Base-by-base conservation (phyloP, 2,329 filamentous ascomycete species). In the Colletotrichum australisinense region DNA sequence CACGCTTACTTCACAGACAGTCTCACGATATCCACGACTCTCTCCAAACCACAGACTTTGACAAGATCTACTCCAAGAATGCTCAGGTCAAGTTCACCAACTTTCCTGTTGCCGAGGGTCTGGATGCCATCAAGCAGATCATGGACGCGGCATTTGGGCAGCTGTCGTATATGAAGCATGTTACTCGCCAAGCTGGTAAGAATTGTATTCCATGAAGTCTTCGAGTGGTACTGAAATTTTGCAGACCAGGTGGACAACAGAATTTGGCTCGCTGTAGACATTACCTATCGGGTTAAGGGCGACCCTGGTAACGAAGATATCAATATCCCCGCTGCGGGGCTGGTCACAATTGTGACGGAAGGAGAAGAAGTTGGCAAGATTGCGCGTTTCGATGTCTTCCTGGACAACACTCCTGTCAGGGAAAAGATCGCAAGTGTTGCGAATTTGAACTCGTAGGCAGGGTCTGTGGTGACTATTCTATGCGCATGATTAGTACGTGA, bases 141-240 rank as follows among this genome's bases (percentile, higher is more conserved):
- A 57, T 72, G 3, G 12, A 49, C 1, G 32, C 46, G 9, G 26
- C 26, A 2, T 68, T 57, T n/a, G 30, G 19, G 4, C 24, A n/a
- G 8, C 49, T 72, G n/a, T 16, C 56, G 1, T 56, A 57, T 22
- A 72, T 72, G 69, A 72, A 72, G 35, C 69, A 72, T 14, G 22
- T 67, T 6, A 57, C 46, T 3, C 42, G n/a, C 12, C 19, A 16
- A 2, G 64, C 56, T 7, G 63, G 68, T 70, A 24, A 19, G 0
- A 12, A 35, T 35, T 0, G 49, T 12, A n/a, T 0, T 5, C 1
- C 6, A 53, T n/a, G 1, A n/a, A 4, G 11, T 0, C 14, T 1
- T 7, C 19, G 4, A 22, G 49, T 53, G 1, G n/a, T 0, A 8
- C 24, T 28, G 24, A 49, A 12, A 19, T 2, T 1, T 8, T 42